phyloP scores from a whole-genome alignment of 2,329 filamentous ascomycete species.

The Cercospora sp. region DNA sequence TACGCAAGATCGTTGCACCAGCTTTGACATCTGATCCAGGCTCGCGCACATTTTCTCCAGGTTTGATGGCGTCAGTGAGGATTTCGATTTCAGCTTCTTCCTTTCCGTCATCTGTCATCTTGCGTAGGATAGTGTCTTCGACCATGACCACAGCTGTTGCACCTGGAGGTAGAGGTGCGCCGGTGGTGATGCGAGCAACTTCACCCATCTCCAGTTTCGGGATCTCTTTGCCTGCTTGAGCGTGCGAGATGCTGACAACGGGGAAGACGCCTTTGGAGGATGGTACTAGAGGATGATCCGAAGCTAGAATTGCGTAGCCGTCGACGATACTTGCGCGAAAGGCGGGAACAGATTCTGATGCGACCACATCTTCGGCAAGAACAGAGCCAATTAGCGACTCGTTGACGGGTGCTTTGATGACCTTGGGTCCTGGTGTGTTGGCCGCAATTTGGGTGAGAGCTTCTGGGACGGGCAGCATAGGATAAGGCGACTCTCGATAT shows the following conservation, averaged over 20 bases:
- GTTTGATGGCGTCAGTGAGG: slow-evolving; percentile 69
- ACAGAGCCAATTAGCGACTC: slow-evolving; percentile 70
- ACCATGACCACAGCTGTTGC: slow-evolving; percentile 96
- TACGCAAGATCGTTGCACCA: slow-evolving; percentile 68
- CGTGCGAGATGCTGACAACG: slow-evolving; percentile 83
- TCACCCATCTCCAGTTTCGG: slow-evolving; percentile 68
- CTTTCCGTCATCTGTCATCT: slow-evolving; percentile 71
- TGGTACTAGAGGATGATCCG: slow-evolving; percentile 43
- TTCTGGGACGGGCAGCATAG: slow-evolving; percentile 83
- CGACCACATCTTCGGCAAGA: slow-evolving; percentile 77
- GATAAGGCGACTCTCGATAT: slow-evolving; percentile 83
- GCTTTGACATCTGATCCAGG: slow-evolving; percentile 81
- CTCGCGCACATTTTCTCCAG: slow-evolving; percentile 86
- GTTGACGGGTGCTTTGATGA: slow-evolving; percentile 62
- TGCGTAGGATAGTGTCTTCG: slow-evolving; percentile 80
- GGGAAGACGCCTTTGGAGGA: slow-evolving; percentile 78
- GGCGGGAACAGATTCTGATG: slow-evolving; percentile 81
- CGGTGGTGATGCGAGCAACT: slow-evolving; percentile 89
- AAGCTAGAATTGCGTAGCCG: slow-evolving; percentile 81
- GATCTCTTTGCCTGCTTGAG: slow-evolving; percentile 69
- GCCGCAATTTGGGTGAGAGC: slow-evolving; percentile 72
- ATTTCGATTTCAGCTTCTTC: slow-evolving; percentile 92
- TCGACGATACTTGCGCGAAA: slow-evolving; percentile 97
- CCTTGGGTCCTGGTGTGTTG: slow-evolving; percentile 65
- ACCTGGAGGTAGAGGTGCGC: slow-evolving; percentile 82